Evolutionary conservation across 345 rosid species (phyloP).

Genomic region (Barbarea vulgaris): DNA sequence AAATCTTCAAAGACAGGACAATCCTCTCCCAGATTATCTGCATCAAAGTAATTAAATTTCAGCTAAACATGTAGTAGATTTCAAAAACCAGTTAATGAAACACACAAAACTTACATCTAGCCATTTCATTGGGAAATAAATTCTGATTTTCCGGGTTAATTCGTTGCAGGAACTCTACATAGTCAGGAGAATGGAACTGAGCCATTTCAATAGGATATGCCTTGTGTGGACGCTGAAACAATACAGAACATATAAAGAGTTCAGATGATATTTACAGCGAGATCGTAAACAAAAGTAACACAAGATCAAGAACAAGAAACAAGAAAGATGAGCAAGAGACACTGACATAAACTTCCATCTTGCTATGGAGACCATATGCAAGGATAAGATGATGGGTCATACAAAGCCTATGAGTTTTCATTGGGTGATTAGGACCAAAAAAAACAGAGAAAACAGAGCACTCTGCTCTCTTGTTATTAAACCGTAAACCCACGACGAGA

Average conservation of each 20-base stretch:
- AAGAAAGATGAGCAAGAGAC: constrained; percentile 15
- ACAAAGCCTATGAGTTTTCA: constrained; percentile 97
- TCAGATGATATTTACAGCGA: not conserved
- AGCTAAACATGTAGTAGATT: not conserved
- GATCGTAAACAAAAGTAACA: not conserved
- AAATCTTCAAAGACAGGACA: constrained; percentile 96
- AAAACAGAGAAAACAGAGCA: too few species aligned
- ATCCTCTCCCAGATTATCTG: constrained; percentile 97
- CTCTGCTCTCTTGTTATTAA: too few species aligned
- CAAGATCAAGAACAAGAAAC: not conserved
- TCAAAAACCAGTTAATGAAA: not conserved
- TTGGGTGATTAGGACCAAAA: constrained; percentile 97
- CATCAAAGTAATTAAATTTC: not conserved
- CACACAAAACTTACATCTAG: constrained; percentile 57
- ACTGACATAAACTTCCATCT: constrained; percentile 95
- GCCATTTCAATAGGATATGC: constrained; percentile 98
- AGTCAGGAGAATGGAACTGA: constrained; percentile 92
- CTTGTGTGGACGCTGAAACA: constrained; percentile 92
- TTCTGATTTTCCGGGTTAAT: constrained; percentile 74
- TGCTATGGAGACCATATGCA: constrained; percentile 85
- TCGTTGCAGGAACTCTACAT: constrained; percentile 89
- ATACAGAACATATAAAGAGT: constrained; percentile 4
- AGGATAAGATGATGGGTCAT: constrained; percentile 99
- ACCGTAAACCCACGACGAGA: too few species aligned
- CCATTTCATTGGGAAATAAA: constrained; percentile 60